A percentile compares a stretch with the other conserved stretches of the same genome.
Evolutionary conservation across 1,284 basidiomycete species (phyloP).

Genomic region (Heliocybe sulcata): DNA sequence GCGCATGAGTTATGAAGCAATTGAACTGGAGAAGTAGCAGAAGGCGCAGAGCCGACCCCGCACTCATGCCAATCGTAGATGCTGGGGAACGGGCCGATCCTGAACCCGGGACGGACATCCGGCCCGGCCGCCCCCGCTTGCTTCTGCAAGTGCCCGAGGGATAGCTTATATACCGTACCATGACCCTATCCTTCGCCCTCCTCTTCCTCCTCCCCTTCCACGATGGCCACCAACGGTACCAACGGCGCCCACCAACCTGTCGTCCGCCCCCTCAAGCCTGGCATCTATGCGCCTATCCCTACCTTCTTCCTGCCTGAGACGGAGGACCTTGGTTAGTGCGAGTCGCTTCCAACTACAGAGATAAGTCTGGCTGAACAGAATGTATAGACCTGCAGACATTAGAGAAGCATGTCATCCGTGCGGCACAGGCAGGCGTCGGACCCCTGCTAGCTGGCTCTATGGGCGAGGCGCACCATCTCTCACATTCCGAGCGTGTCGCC

Average conservation of each 20-base stretch:
- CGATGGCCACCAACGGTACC: constrained; percentile 31
- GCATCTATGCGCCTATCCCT: constrained; percentile 82
- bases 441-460: constrained; percentile 81
- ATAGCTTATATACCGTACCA: constrained; percentile 1
- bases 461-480: constrained; percentile 80
- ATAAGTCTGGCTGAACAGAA: not conserved
- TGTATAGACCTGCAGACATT: constrained; percentile 66
- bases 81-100: not conserved
- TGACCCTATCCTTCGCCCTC: not conserved
- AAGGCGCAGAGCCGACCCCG: not conserved
- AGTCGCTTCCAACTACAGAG: no score
- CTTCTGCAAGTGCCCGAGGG: not conserved
- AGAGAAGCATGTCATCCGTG: constrained; percentile 63
- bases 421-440: constrained; percentile 67
- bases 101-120: not conserved
- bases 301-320: constrained; percentile 73
- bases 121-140: not conserved
- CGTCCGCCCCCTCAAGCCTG: constrained; percentile 57
- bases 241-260: constrained; percentile 17
- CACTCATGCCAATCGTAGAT: no score
- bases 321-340: constrained; percentile 73
- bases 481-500: constrained; percentile 60
- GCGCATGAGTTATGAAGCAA: not conserved
- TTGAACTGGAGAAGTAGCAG: not conserved
- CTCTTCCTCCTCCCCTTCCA: not conserved